Conservation (phyloP, 2,329 filamentous ascomycete genomes). For the Penicillium freii region DNA sequence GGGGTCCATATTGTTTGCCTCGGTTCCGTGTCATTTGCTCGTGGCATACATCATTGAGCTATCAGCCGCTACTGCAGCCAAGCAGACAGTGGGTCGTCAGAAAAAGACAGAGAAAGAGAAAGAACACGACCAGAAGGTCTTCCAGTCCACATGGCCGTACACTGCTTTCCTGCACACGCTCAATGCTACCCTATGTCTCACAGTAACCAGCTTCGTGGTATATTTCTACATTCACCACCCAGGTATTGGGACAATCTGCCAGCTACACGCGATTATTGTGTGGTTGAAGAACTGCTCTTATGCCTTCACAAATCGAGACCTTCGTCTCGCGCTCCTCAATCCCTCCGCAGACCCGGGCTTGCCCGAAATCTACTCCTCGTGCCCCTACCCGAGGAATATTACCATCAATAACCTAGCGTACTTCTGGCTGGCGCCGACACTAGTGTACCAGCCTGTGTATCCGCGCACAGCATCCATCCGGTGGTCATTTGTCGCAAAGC, state of each 20-base stretch:
- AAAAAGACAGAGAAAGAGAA: slow-evolving; percentile 57
- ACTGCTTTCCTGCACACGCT: slow-evolving; percentile 77
- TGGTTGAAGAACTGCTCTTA: slow-evolving; percentile 97
- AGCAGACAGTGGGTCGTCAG: slow-evolving; percentile 60
- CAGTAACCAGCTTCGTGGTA: slow-evolving; percentile 77
- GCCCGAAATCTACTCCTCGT: slow-evolving; percentile 76
- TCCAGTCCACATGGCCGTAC: slow-evolving; percentile 73
- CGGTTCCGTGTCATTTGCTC: slow-evolving; percentile 87
- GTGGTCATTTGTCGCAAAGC: slow-evolving; percentile 84
- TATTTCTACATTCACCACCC: slow-evolving; percentile 93
- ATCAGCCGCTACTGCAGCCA: slow-evolving; percentile 75
- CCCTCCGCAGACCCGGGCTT: slow-evolving; percentile 66
- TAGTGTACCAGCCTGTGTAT: slow-evolving; percentile 96
- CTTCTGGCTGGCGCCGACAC: slow-evolving; percentile 96
- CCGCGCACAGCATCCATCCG: slow-evolving; percentile 77
- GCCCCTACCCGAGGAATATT: slow-evolving; percentile 88
- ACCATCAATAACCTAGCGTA: slow-evolving; percentile 84
- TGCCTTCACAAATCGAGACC: slow-evolving; percentile 91
- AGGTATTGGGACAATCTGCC: slow-evolving; percentile 83
- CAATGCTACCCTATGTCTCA: slow-evolving; percentile 79
- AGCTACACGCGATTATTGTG: slow-evolving; percentile 89
- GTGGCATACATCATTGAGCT: slow-evolving; percentile 87
- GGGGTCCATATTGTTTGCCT: slow-evolving; percentile 74
- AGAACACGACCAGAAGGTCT: slow-evolving; percentile 60
- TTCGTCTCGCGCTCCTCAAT: slow-evolving; percentile 85